Conservation (phyloP, 1,284 basidiomycete species). For the Cryptococcus wingfieldii region DNA sequence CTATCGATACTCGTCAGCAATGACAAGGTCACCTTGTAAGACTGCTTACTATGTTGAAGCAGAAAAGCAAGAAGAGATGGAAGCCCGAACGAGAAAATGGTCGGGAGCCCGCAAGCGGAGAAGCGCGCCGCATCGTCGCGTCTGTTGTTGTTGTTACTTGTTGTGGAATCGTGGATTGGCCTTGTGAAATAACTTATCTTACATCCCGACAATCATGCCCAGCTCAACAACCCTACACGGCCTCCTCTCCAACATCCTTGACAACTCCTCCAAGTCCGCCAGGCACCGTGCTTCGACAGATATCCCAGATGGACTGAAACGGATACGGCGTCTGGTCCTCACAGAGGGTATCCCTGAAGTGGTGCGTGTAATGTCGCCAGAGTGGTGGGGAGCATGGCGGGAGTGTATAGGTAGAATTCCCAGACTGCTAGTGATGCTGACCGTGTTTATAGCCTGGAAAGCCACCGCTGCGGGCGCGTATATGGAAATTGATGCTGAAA, state of each 20-base stretch:
- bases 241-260: constrained; percentile 26
- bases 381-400: neutral
- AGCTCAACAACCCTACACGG: constrained; percentile 23
- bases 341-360: constrained; percentile 74
- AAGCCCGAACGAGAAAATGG: neutral
- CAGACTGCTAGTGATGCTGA: neutral
- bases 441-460: constrained; percentile 12
- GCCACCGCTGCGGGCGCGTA: constrained; percentile 47
- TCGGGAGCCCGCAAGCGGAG: neutral
- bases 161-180: neutral
- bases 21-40: neutral
- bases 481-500: constrained; percentile 88
- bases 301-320: constrained; percentile 68
- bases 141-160: neutral
- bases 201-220: neutral
- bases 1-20: neutral
- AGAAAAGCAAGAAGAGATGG: neutral
- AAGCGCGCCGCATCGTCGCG: too few species aligned
- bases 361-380: constrained; percentile 15
- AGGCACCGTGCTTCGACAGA: constrained; percentile 60
- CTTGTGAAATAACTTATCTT: neutral
- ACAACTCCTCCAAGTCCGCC: constrained; percentile 51
- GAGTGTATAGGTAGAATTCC: neutral
- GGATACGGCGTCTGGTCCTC: constrained; percentile 73
- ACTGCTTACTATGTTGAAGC: neutral